Percentiles rank a stretch among this genome's conserved stretches.
phyloP scores from a whole-genome alignment of 2,329 filamentous ascomycete genomes.

The Aureobasidium lini region DNA sequence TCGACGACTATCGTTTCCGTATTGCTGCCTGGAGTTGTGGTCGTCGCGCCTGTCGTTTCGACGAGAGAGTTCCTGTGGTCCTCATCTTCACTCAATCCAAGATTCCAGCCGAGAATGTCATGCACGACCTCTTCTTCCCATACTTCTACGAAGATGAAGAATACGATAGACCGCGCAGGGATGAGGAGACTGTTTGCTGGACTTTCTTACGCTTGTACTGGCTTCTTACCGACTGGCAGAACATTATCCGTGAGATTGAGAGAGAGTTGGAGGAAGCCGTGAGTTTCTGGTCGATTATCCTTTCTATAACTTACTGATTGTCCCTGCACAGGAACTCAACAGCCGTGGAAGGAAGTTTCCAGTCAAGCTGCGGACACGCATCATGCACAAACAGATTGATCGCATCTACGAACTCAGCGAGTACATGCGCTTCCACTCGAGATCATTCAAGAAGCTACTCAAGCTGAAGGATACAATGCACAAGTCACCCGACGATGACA shows the following conservation, averaged over 20 bases:
- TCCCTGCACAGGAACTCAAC: slow-evolving; percentile 23
- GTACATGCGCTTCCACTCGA: slow-evolving; percentile 28
- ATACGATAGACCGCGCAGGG: slow-evolving; percentile 24
- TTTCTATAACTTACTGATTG: background rate
- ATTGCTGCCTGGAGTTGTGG: slow-evolving; percentile 30
- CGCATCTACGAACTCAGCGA: slow-evolving; percentile 30
- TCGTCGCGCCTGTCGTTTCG: slow-evolving; percentile 26
- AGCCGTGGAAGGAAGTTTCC: slow-evolving; percentile 27
- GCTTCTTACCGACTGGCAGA: slow-evolving; percentile 32
- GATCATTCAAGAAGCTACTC: slow-evolving; percentile 29
- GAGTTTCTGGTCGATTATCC: background rate
- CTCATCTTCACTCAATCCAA: slow-evolving; percentile 29
- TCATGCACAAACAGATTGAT: slow-evolving; percentile 29
- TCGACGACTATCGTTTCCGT: slow-evolving; percentile 28
- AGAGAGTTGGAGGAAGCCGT: slow-evolving; percentile 28
- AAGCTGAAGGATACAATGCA: slow-evolving; percentile 26
- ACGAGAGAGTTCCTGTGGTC: slow-evolving; percentile 25
- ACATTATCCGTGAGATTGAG: slow-evolving; percentile 29
- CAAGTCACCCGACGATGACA: slow-evolving; percentile 20
- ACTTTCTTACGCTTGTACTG: slow-evolving; percentile 28
- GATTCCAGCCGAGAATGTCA: slow-evolving; percentile 26
- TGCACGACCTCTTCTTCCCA: slow-evolving; percentile 27
- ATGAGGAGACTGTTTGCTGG: slow-evolving; percentile 32
- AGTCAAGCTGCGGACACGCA: slow-evolving; percentile 26
- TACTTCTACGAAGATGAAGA: slow-evolving; percentile 27